Conservation (phyloP, 2,329 filamentous ascomycete genomes). For the Juglanconis oblonga region DNA sequence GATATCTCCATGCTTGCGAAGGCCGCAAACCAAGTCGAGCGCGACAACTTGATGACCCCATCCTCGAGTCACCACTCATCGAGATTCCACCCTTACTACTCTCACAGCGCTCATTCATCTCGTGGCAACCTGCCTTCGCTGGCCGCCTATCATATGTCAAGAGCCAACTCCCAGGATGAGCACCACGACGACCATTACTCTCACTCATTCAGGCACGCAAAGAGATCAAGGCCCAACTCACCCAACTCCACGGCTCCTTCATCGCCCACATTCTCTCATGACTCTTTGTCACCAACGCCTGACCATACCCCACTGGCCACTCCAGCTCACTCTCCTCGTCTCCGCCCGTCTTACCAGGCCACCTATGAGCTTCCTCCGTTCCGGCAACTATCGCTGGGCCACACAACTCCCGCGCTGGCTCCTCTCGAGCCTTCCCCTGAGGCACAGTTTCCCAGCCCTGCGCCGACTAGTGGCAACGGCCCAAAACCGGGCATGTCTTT, state of each 20-base stretch:
- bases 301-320: slow-evolving; percentile 99
- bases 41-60: slow-evolving; percentile 46
- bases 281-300: slow-evolving; percentile 90
- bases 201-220: slow-evolving; percentile 67
- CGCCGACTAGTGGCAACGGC: slow-evolving; percentile 35
- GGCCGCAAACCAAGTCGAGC: slow-evolving; percentile 60
- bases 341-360: slow-evolving; percentile 70
- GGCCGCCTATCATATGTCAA: slow-evolving; percentile 90
- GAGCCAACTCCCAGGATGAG: slow-evolving; percentile 79
- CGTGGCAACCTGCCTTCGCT: slow-evolving; percentile 70
- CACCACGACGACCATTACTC: slow-evolving; percentile 74
- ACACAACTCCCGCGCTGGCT: slow-evolving; percentile 53
- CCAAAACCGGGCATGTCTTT: slow-evolving; percentile 71
- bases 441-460: slow-evolving; percentile 35
- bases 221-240: slow-evolving; percentile 89
- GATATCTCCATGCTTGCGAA: slow-evolving; percentile 61
- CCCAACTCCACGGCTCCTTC: slow-evolving; percentile 94
- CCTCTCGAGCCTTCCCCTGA: slow-evolving; percentile 58
- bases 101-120: slow-evolving; percentile 44
- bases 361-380: slow-evolving; percentile 81
- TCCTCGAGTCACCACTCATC: slow-evolving; percentile 41
- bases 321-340: slow-evolving; percentile 87
- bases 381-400: slow-evolving; percentile 57
- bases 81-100: slow-evolving; percentile 54
- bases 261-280: slow-evolving; percentile 93